Evolutionary conservation across 176 grass and related monocot species (phyloP).

Genomic region (Oryza officinalis): DNA sequence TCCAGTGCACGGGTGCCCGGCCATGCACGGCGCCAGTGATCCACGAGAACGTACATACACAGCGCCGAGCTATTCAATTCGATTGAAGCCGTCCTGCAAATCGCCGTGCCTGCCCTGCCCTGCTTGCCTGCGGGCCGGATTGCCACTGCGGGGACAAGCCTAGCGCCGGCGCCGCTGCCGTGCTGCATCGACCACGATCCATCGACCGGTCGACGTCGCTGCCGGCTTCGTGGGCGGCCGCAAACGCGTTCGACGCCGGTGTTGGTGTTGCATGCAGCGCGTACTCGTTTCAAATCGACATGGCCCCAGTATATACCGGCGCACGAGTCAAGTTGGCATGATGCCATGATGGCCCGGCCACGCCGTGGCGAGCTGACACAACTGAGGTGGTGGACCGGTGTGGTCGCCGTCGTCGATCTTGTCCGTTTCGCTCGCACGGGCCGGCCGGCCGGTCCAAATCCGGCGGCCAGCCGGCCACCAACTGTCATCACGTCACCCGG

Average conservation of each 20-base stretch:
- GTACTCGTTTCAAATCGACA: neutral
- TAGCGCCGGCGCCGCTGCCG: too few species aligned
- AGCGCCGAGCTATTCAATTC: neutral
- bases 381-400: neutral
- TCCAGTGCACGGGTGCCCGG: neutral
- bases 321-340: neutral
- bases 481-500: neutral
- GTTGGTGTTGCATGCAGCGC: too few species aligned
- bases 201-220: neutral
- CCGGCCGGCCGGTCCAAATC: neutral
- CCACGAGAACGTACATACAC: too few species aligned
- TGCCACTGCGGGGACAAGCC: neutral
- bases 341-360: neutral
- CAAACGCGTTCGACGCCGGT: too few species aligned
- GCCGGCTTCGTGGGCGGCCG: too few species aligned
- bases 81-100: neutral
- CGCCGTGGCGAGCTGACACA: neutral
- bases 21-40: too few species aligned
- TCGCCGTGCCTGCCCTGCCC: too few species aligned
- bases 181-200: neutral
- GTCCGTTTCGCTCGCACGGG: neutral
- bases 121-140: too few species aligned
- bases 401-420: neutral
- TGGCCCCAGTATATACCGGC: too few species aligned
- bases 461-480: neutral